These are phyloP conservation scores for Westerdykella aurantiaca DNA, from an alignment of 2,329 filamentous ascomycete species.

Conservation along the genomic window DNA sequence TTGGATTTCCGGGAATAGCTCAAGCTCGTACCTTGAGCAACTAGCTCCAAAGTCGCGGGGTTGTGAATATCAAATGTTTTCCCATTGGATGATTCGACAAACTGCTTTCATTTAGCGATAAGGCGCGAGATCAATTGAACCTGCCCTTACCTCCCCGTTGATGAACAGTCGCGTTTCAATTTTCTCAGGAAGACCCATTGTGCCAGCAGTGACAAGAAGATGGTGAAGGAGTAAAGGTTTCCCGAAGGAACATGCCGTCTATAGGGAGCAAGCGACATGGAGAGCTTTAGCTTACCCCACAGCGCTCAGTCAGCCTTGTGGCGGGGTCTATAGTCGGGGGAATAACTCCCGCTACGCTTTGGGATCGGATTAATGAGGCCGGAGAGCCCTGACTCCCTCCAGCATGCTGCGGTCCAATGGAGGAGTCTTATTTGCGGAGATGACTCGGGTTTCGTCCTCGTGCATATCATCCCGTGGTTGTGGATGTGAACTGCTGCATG, in stretches of 20 bases:
- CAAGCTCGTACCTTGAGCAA: constrained; percentile 59
- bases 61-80: constrained; percentile 62
- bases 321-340: not conserved
- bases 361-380: constrained; percentile 22
- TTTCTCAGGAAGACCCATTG: constrained; percentile 24
- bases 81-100: constrained; percentile 26
- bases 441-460: constrained; percentile 7
- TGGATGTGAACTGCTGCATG: constrained; percentile 8
- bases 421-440: constrained; percentile 8
- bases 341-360: constrained; percentile 10
- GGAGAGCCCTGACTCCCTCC: constrained; percentile 7
- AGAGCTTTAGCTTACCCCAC: no score
- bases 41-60: constrained; percentile 74
- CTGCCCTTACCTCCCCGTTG: constrained; percentile 25
- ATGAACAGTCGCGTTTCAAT: constrained; percentile 34
- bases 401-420: constrained; percentile 12
- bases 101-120: constrained; percentile 16
- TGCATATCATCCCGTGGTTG: constrained; percentile 4
- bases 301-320: not conserved
- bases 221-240: no score
- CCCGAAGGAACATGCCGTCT: no score
- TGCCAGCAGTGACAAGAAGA: constrained; percentile 1
- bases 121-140: not conserved
- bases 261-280: no score
- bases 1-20: not conserved